Base-by-base conservation (phyloP, 2,329 filamentous ascomycete genomes). In the Ophiostoma ips region DNA sequence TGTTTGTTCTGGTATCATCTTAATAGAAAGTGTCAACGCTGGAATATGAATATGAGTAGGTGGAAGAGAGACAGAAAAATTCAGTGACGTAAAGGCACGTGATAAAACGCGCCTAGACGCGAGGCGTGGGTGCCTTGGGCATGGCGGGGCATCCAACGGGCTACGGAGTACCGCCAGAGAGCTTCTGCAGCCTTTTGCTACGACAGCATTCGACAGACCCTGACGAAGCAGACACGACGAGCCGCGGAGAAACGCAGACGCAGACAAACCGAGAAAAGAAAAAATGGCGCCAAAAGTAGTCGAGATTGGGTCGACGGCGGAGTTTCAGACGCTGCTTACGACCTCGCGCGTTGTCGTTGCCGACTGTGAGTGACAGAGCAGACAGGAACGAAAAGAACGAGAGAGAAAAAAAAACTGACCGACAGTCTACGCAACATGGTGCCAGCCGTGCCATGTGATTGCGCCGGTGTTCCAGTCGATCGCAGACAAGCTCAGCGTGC, bases 351-450 rank as follows among this genome's bases (percentile, higher is more conserved):
- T 95, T 53, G 86, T 96, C 38, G 82, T 96, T 50, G 81, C 83
- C 61, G 86, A 95, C 68, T 95, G 88, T 94, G 71, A 76, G 86
- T 46, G 31, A 7, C 19, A 16, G 12, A 30, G 16, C n/a, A 34
- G 13, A 15, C n/a, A 30, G 5, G 12, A 46, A 13, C 2, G 31
- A 18, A 30, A 15, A 31, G 9, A 11, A 28, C 4, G 24, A 30
- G 24, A 43, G 3, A 16, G 5, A 7, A 30, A 15, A 43, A 2
- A 24, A 13, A 11, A 24, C 40, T 35, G 6, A 34, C 35, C 16
- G 7, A 40, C 59, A 94, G 87, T 95, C 73, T 90, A 86, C 61
- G 87, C 88, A 60, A 82, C 87, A 61, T 92, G 84, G 82, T 94
- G 85, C 62, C 81, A 71, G 33, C 84, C 87, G 61, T 94, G 88